A percentile compares a stretch with the other conserved stretches of the same genome.
Evolutionary conservation across 805 yeast species (phyloP).

Genomic region (Candida sakaeoensis): DNA sequence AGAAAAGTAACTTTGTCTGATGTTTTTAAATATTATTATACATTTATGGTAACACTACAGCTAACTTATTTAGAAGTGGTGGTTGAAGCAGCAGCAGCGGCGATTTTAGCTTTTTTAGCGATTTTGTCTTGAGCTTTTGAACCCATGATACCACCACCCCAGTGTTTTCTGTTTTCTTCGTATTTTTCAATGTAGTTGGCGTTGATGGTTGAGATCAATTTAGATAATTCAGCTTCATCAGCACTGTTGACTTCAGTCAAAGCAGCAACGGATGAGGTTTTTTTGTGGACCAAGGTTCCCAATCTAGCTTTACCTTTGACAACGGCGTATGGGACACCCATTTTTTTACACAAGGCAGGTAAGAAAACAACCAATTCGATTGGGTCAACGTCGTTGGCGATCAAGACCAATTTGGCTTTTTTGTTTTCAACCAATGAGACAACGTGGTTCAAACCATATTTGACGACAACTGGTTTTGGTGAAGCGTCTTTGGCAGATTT

Average conservation of each 20-base stretch:
- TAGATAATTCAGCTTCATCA: conserved; percentile 93
- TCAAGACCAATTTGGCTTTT: conserved; percentile 95
- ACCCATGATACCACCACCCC: conserved; percentile 99
- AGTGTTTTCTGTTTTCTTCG: conserved; percentile 96
- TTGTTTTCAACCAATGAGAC: conserved; percentile 96
- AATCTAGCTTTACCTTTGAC: conserved; percentile 46
- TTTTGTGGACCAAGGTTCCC: conserved; percentile 85
- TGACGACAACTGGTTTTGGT: conserved; percentile 93
- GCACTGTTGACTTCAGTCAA: conserved; percentile 91
- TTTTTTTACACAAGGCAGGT: conserved; percentile 98
- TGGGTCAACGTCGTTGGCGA: conserved; percentile 99
- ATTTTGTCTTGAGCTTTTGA: conserved; percentile 84
- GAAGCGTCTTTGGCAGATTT: conserved; percentile 95
- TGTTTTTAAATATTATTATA: neutral
- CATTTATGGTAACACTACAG: neutral
- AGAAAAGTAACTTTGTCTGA: no score
- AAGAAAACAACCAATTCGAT: conserved; percentile 95
- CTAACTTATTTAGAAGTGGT: conserved; percentile 6
- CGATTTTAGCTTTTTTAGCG: conserved; percentile 68
- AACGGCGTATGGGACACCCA: conserved; percentile 83
- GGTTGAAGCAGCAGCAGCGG: conserved; percentile 29
- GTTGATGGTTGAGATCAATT: conserved; percentile 87
- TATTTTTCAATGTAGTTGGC: conserved; percentile 90
- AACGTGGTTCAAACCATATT: conserved; percentile 99
- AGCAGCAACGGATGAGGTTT: conserved; percentile 96